Base-by-base conservation (phyloP, 768 basidiomycete genomes). In the Leccinum aurantiacum region DNA sequence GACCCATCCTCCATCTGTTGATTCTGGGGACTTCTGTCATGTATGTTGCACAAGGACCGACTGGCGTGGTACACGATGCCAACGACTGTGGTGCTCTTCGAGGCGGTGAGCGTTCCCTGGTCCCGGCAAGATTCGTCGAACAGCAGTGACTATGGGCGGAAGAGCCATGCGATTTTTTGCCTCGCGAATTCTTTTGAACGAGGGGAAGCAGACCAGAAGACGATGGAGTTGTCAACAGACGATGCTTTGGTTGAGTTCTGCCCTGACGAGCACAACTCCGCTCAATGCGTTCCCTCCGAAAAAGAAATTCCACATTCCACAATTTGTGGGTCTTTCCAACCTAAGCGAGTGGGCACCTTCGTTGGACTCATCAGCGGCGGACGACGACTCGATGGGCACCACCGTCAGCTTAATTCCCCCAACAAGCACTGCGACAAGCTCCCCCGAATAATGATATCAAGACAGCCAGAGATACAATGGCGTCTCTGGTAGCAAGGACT, bases 211-310 rank as follows among this genome's bases (percentile, higher is more conserved):
- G 46, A 27, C 7, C 10, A 60, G 35, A 48, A 9, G 17, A 35
- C 38, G 29, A 9, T 1, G 37, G 56, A 19, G 6, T 33, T 35
- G 27, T 41, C 13, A 44, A 38, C 37, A 6, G 24, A n/a, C 38
- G 15, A 8, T 15, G 9, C 54, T 29, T 58, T 37, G 65, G 56
- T 60, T 25, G 38, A 38, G 37, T 38, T 38, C 19, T 59, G n/a
- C 44, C 60, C 44, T 35, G 47, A 49, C 58, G 41, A 46, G 44
- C 35, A 41, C 66, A 67, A 67, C 66, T 67, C 66, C 63, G 66
- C 66, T 66, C 56, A 41, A 31, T 15, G 60, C 15, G 37, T 44
- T 29, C 33, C 56, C 56, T 44, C 57, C 27, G 6, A 15, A 58
- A 56, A 33, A 65, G 38, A 56, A 59, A 54, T 47, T 50, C 57